phyloP scores from a whole-genome alignment of 1,139 yeast species.

The Scheffersomyces titani region DNA sequence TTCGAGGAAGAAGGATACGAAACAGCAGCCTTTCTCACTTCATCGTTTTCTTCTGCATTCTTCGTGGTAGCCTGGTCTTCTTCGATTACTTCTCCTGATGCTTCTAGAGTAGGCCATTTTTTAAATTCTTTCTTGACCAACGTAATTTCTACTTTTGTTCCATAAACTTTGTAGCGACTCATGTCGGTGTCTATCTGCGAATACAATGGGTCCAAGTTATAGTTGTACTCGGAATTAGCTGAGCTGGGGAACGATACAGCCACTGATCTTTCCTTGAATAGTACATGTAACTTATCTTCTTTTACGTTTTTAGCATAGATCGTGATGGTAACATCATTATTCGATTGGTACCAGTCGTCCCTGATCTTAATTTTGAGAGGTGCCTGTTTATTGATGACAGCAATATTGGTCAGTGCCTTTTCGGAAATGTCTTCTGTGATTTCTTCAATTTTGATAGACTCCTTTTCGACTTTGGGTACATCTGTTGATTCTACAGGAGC shows the following conservation, averaged over 20 bases:
- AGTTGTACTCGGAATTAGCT: conserved; percentile 47
- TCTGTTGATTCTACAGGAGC: conserved; percentile 6
- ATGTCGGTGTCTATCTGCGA: conserved; percentile 49
- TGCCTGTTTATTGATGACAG: conserved; percentile 39
- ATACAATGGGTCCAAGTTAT: conserved; percentile 52
- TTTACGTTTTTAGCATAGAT: conserved; percentile 71
- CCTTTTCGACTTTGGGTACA: conserved; percentile 3
- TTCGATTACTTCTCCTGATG: conserved; percentile 12
- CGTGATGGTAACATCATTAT: conserved; percentile 59
- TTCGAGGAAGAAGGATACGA: conserved; percentile 67
- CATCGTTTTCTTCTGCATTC: conserved; percentile 9
- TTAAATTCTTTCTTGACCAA: conserved; percentile 36
- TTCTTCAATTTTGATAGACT: background rate
- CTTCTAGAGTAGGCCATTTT: conserved; percentile 51
- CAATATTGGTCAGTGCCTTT: conserved; percentile 28
- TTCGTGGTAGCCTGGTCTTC: conserved; percentile 1
- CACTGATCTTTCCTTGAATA: conserved; percentile 33
- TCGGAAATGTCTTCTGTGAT: conserved; percentile 1
- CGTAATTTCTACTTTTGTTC: conserved; percentile 74
- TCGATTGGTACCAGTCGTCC: conserved; percentile 80
- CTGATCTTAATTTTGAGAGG: conserved; percentile 51
- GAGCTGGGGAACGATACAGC: conserved; percentile 49
- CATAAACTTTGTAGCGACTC: conserved; percentile 54
- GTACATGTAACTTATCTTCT: conserved; percentile 37
- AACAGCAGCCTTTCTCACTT: conserved; percentile 16